These are phyloP conservation scores for Paramecium caudatum DNA, from an alignment of 73 alveolate species.

Conservation along the genomic window DNA sequence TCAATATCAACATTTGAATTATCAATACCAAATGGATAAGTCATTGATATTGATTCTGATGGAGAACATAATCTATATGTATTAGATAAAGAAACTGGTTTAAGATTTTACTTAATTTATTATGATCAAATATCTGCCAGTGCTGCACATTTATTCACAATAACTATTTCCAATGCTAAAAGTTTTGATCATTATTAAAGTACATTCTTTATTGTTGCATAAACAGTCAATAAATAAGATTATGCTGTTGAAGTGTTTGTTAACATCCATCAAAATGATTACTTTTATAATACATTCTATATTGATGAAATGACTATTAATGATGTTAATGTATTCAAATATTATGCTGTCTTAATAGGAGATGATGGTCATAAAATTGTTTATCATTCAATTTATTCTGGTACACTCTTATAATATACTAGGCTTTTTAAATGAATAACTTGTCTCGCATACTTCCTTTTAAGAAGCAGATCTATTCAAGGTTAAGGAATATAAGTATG, in stretches of 20 bases:
- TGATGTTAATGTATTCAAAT: slow-evolving; percentile 50
- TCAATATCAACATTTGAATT: not conserved
- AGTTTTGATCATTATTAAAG: slow-evolving; percentile 23
- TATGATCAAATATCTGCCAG: not conserved
- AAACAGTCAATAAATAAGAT: slow-evolving; percentile 20
- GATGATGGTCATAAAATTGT: slow-evolving; percentile 52
- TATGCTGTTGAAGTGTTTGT: slow-evolving; percentile 28
- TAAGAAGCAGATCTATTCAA: slow-evolving; percentile 12
- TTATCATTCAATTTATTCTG: slow-evolving; percentile 31
- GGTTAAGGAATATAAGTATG: slow-evolving; percentile 6
- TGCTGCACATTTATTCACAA: not conserved
- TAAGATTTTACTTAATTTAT: not conserved
- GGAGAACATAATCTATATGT: not conserved
- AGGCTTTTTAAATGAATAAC: not conserved
- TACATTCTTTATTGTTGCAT: slow-evolving; percentile 35
- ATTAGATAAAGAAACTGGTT: slow-evolving; percentile 48
- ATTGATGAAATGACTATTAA: not conserved
- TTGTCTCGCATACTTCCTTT: not conserved
- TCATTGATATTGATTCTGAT: slow-evolving; percentile 52
- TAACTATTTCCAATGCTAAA: not conserved
- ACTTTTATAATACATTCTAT: not conserved
- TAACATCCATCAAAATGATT: not conserved
- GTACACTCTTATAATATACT: too few relatives aligned
- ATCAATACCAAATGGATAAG: not conserved
- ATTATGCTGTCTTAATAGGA: slow-evolving; percentile 55